Percentiles rank a stretch among this genome's conserved stretches.
Conservation (phyloP, 139 green algal species). For the Coelastrella sp. region DNA sequence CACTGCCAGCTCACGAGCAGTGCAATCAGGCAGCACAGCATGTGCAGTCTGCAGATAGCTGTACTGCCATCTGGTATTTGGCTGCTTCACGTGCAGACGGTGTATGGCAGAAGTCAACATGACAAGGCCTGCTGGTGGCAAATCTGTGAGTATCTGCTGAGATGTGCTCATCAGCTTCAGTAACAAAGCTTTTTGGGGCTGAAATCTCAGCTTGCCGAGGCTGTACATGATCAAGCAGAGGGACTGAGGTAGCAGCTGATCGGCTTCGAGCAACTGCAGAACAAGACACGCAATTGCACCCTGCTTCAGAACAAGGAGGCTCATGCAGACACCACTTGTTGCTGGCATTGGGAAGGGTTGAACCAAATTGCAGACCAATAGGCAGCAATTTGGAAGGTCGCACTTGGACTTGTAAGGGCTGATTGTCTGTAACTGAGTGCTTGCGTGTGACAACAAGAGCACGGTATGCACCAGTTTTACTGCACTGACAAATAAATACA, state of each 20-base stretch:
- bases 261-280: background rate
- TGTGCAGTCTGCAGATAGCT: background rate
- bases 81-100: background rate
- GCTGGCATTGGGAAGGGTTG: no score
- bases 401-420: no score
- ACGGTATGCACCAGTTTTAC: no score
- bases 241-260: background rate
- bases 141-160: background rate
- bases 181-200: background rate
- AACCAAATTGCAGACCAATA: no score
- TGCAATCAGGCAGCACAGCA: background rate
- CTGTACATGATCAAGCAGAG: slow-evolving; percentile 29
- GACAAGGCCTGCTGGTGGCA: slow-evolving; percentile 22
- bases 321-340: no score
- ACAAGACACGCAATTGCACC: background rate
- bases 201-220: background rate
- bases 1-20: background rate
- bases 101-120: background rate
- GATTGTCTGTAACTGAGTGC: no score
- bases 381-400: no score
- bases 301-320: no score
- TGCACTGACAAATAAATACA: no score
- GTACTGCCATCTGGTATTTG: background rate
- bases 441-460: no score
- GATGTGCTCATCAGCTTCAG: background rate